Evolutionary conservation across 176 grass and related monocot species (phyloP), one percentile per base, ranked within the genome.

Genomic region (Paspalum notatum): DNA sequence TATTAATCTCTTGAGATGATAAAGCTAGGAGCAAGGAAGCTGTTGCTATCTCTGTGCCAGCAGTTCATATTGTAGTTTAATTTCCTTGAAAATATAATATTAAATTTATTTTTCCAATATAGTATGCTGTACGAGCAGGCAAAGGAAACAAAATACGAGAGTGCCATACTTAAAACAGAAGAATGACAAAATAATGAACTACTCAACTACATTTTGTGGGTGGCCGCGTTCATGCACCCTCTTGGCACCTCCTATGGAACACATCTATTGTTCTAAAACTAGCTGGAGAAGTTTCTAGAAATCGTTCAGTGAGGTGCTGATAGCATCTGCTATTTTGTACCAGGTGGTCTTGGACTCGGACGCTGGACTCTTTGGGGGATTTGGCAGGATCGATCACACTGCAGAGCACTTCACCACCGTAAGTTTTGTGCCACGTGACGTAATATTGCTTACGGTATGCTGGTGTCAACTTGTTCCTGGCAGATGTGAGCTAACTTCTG

Each of bases 331-430:
- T 40, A 43, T 78, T 77, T 87, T 82, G 15, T 81, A 71, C 75
- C 78, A 99, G 96, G 87, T 95, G 44, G 90, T 79, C 62, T 80
- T 99, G 69, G 96, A 99, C 85, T 99, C 96, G 3, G 96, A 99
- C 47, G 93, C 91, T 87, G 85, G 77, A 38, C 56, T 88, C n/a
- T 99, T 95, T 77, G 96, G 96, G 65, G 96, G 96, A 79, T 99
- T 95, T 67, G 73, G 83, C 62, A 85, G 93, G 66, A 91, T 99
- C 66, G 82, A 95, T 93, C 93, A 95, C 41, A 73, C 17, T 2
- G 89, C 86, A 41, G 90, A 99, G 46, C 91, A 89, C 87, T 99
- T 99, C 80, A 86, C 82, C 46, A 51, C 38, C 42, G 96, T 99
- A 91, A 88, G 96, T 41, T 45, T 78, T 79, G 76, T 40, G 68